These are phyloP conservation scores for Buddleja alternifolia DNA, from an alignment of 257 asterid genomes.

Conservation along the genomic window DNA sequence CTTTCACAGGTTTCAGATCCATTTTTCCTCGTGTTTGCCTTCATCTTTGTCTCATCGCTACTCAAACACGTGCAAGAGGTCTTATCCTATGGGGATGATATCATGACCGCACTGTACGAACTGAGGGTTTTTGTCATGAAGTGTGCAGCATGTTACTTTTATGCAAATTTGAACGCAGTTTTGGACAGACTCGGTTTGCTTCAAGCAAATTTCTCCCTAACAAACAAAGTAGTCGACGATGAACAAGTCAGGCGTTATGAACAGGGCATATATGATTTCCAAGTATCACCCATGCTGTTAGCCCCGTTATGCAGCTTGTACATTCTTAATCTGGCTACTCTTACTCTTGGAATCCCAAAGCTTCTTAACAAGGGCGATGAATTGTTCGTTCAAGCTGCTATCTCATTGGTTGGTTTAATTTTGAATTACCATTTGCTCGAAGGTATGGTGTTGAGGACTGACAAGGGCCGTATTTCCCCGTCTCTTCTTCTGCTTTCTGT, in stretches of 20 bases:
- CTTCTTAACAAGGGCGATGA: slow-evolving; percentile 21
- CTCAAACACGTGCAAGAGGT: slow-evolving; percentile 60
- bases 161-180: slow-evolving; percentile 50
- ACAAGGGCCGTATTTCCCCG: slow-evolving; percentile 45
- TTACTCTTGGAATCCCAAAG: slow-evolving; percentile 40
- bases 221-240: slow-evolving; percentile 61
- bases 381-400: slow-evolving; percentile 41
- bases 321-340: slow-evolving; percentile 42
- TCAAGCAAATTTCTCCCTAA: slow-evolving; percentile 61
- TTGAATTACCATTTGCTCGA: slow-evolving; percentile 60
- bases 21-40: slow-evolving; percentile 46
- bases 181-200: slow-evolving; percentile 42
- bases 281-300: slow-evolving; percentile 43
- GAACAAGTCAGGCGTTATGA: slow-evolving; percentile 44
- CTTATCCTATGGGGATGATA: slow-evolving; percentile 41
- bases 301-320: slow-evolving; percentile 55
- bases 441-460: slow-evolving; percentile 71
- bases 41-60: slow-evolving; percentile 52
- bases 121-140: slow-evolving; percentile 68
- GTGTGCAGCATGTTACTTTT: slow-evolving; percentile 50
- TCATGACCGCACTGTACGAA: slow-evolving; percentile 55
- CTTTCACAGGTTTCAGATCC: slow-evolving; percentile 54
- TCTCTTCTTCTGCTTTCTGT: slow-evolving; percentile 33
- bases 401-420: slow-evolving; percentile 45
- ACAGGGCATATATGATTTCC: slow-evolving; percentile 61